Base-by-base conservation (phyloP, 345 rosid genomes). In the Eucalyptus camaldulensis region DNA sequence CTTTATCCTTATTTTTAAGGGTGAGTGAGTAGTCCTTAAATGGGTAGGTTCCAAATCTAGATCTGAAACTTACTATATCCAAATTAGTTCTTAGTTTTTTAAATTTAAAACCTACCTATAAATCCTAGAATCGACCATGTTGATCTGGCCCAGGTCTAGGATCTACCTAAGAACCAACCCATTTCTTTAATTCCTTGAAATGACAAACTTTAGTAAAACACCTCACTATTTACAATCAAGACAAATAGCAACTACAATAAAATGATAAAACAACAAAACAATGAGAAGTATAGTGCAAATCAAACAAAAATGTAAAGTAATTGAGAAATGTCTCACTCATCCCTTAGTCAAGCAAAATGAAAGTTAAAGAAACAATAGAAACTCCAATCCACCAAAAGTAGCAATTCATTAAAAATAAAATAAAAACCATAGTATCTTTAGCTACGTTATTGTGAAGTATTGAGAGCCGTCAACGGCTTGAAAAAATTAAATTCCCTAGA, bases 11-110 rank as follows among this genome's bases (percentile, higher is more conserved):
- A n/a, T 65, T n/a, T n/a, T n/a, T 29, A 62, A 29, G 17, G 33
- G 15, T 4, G 8, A 29, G 15, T 4, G 8, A 29, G 33, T 27
- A 13, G 17, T 62, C n/a, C 4, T 13, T 12, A 13, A 25, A 29
- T 29, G n/a, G 5, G 8, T 62, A 27, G 67, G 15, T 60, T 25
- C 1, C 67, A 60, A 11, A 60, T 60, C 0, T 29, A 0, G 33
- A 29, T 29, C 69, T 2, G 1, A 27, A 60, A 60, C 15, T 1
- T 60, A 60, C 31, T 13, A 2, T 27, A 17, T 60, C 16, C 2
- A 0, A 33, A 60, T 27, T 13, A 27, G 31, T 60, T 60, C 8
- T 60, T 0, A 1, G 0, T 60, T 60, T 58, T 27, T 60, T 1
- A 3, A 60, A 60, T 1, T 0, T 25, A 7, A 12, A 58, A 58